phyloP scores from a whole-genome alignment of 2,329 filamentous ascomycete species.

The Ceratocystis diversiconidia region DNA sequence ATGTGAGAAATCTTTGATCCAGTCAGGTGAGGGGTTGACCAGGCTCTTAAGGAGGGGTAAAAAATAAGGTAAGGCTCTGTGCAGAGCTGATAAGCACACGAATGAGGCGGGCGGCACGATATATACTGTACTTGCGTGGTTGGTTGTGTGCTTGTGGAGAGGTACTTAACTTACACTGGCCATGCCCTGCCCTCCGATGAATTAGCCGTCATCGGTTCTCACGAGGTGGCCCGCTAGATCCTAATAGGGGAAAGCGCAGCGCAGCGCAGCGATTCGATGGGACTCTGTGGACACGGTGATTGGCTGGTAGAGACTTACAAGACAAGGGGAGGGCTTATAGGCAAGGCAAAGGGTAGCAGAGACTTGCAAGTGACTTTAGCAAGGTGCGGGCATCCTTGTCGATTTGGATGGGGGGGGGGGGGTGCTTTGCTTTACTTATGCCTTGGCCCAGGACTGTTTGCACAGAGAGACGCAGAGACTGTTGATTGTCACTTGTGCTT shows the following conservation, averaged over 20 bases:
- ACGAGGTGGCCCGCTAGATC: constrained; percentile 2
- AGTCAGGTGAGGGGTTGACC: too few species aligned
- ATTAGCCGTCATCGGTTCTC: background rate
- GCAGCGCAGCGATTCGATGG: background rate
- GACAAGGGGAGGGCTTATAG: background rate
- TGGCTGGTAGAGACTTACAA: background rate
- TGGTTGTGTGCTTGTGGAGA: too few species aligned
- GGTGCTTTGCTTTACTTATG: background rate
- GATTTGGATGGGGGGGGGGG: background rate
- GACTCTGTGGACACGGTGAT: background rate
- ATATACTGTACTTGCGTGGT: too few species aligned
- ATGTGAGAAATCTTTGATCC: too few species aligned
- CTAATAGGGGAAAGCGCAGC: background rate
- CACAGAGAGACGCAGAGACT: too few species aligned
- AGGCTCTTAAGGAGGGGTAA: too few species aligned
- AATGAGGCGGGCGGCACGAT: too few species aligned
- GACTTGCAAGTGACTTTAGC: background rate
- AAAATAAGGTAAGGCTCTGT: too few species aligned
- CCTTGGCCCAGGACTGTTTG: background rate
- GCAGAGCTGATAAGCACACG: too few species aligned
- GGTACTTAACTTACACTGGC: too few species aligned
- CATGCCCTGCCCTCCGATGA: background rate
- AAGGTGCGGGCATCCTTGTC: too few species aligned
- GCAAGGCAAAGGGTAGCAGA: background rate
- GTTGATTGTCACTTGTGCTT: too few species aligned